These are phyloP conservation scores for Ustilago hordei DNA, from an alignment of 1,284 basidiomycete species.

Conservation along the genomic window DNA sequence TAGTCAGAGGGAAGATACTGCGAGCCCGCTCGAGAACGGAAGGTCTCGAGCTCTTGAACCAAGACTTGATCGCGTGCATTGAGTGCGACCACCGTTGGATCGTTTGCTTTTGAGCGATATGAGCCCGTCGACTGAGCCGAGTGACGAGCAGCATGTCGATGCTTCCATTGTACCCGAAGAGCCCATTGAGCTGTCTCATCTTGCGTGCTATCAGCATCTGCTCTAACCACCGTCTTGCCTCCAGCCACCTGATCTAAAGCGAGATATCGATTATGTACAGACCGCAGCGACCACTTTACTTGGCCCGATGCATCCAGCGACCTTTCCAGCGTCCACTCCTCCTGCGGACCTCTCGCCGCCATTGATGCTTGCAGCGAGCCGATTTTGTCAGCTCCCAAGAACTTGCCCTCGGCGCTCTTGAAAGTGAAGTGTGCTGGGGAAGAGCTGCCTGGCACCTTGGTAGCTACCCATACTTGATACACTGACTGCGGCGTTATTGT, in stretches of 20 bases:
- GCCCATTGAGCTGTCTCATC: constrained; percentile 31
- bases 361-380: constrained; percentile 45
- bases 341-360: constrained; percentile 64
- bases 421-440: constrained; percentile 51
- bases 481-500: constrained; percentile 51
- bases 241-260: constrained; percentile 44
- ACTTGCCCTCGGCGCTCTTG: constrained; percentile 60
- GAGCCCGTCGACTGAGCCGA: constrained; percentile 11
- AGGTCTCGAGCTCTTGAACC: constrained; percentile 31
- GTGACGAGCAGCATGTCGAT: constrained; percentile 53
- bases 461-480: constrained; percentile 64
- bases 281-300: constrained; percentile 32
- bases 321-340: constrained; percentile 53
- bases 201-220: constrained; percentile 36
- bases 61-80: constrained; percentile 25
- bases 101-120: constrained; percentile 20
- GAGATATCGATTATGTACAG: constrained; percentile 51
- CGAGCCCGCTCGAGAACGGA: constrained; percentile 34
- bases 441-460: constrained; percentile 36
- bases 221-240: constrained; percentile 49
- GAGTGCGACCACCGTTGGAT: constrained; percentile 27
- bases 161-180: constrained; percentile 62
- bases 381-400: constrained; percentile 51
- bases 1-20: constrained; percentile 39
- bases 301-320: neutral